Base-by-base conservation (phyloP, 2,329 filamentous ascomycete genomes). In the Bretziella fagacearum region DNA sequence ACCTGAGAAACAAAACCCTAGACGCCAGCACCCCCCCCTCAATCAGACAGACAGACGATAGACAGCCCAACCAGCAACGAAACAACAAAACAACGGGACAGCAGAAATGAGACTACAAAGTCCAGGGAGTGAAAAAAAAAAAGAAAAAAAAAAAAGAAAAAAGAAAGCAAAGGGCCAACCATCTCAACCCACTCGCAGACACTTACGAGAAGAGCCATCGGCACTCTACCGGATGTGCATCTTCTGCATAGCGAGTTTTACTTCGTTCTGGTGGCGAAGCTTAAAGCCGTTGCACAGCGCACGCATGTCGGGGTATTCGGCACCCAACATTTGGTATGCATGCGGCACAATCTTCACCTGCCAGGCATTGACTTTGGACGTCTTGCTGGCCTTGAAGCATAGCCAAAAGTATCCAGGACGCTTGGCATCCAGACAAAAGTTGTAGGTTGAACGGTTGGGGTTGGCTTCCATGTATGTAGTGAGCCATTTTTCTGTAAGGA, bases 231-330 rank as follows among this genome's bases (percentile, higher is more conserved):
- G 49, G 15, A 51, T 51, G 42, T 48, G 44, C 33, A 51, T 37
- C 48, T 52, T 53, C 51, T 54, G 52, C 53, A 56, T 56, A 49
- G 55, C 53, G 71, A 80, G 70, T 61, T 79, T 82, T 51, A 86
- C 67, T 59, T 77, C 73, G 53, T 67, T 73, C 56, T 74, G 70
- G 58, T 73, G 86, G 47, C 87, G 70, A 58, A 89, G 63, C 70
- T 96, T 96, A 71, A 96, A 96, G 4, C 89, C 91, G 64, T 98
- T 98, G 69, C 89, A 94, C 53, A 98, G 68, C 42, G 86, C 85
- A 55, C 81, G 74, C 83, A 96, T 94, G 57, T 96, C 87, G 1
- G 91, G 89, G 60, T 98, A 98, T 45, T 81, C 75, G 54, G 83
- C 82, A 54, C 82, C 83, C 64, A 86, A 78, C 56, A 98, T 71